phyloP scores from a whole-genome alignment of 2,329 filamentous ascomycete genomes.

The Myotisia sp. region DNA sequence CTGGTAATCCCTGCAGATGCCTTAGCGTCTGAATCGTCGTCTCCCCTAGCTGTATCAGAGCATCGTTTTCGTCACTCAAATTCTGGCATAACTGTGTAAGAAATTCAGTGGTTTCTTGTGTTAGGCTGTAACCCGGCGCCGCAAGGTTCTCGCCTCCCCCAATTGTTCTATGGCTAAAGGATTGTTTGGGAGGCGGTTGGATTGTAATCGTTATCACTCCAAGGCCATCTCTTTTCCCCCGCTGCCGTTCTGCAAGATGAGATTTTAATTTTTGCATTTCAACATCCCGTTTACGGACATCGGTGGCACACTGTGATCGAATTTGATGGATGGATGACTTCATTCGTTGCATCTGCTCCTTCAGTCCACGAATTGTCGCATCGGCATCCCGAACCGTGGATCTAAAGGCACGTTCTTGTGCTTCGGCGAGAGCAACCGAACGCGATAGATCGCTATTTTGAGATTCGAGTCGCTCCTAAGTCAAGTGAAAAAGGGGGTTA shows the following conservation, averaged over 20 bases:
- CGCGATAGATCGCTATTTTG: conserved; percentile 44
- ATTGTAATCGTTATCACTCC: conserved; percentile 37
- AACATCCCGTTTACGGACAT: conserved; percentile 77
- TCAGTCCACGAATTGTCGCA: conserved; percentile 56
- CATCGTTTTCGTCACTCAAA: conserved; percentile 84
- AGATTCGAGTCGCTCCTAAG: conserved; percentile 39
- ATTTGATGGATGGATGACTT: conserved; percentile 71
- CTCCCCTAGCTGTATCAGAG: conserved; percentile 56
- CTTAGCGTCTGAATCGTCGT: conserved; percentile 58
- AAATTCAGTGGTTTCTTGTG: conserved; percentile 81
- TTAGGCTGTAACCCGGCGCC: conserved; percentile 53
- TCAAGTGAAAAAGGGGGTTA: too few species aligned
- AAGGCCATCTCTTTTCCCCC: conserved; percentile 42
- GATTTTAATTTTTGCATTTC: conserved; percentile 82
- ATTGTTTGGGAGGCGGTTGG: conserved; percentile 27
- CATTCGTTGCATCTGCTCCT: conserved; percentile 68
- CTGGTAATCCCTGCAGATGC: conserved; percentile 39
- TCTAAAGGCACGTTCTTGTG: conserved; percentile 56
- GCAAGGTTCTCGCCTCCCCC: conserved; percentile 32
- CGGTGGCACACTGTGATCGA: conserved; percentile 72
- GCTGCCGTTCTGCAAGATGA: conserved; percentile 58
- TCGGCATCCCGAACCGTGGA: conserved; percentile 61
- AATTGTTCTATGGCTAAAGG: conserved; percentile 12
- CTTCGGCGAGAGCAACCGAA: conserved; percentile 46
- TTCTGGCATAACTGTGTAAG: conserved; percentile 69